Percentiles rank a stretch among this genome's conserved stretches.
phyloP scores from a whole-genome alignment of 2,329 filamentous ascomycete species.

The Microdochium paspali region DNA sequence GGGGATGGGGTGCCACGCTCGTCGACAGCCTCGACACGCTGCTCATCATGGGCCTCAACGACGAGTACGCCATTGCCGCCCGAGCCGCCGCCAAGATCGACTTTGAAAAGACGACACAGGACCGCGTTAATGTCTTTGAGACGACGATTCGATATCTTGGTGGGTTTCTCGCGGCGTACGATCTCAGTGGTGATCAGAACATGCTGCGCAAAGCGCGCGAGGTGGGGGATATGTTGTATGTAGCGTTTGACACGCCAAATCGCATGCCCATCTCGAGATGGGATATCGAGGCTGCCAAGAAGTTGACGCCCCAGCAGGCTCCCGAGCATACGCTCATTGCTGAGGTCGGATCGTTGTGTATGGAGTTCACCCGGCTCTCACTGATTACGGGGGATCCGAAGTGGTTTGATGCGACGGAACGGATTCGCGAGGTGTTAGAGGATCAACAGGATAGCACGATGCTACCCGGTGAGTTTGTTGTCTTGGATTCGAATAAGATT shows the following conservation, averaged over 20 bases:
- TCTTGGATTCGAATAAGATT: background rate
- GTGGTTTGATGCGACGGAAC: conserved; percentile 19
- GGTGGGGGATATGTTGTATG: conserved; percentile 27
- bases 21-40: conserved; percentile 27
- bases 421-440: conserved; percentile 14
- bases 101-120: conserved; percentile 24
- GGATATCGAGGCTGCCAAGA: conserved; percentile 11
- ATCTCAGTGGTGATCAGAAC: conserved; percentile 22
- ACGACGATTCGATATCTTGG: conserved; percentile 25
- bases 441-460: conserved; percentile 19
- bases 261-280: conserved; percentile 19
- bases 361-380: conserved; percentile 22
- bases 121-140: conserved; percentile 25
- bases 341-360: conserved; percentile 19
- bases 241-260: conserved; percentile 20
- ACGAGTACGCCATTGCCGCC: conserved; percentile 34
- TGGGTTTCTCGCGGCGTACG: conserved; percentile 22
- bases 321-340: conserved; percentile 12
- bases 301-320: conserved; percentile 12
- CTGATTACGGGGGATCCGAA: conserved; percentile 19
- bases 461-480: conserved; percentile 13
- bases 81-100: conserved; percentile 28
- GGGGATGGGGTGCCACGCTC: conserved; percentile 35
- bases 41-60: conserved; percentile 33
- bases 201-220: conserved; percentile 27